phyloP scores from a whole-genome alignment of 495 filamentous ascomycete species.

The Rostrohypoxylon terebratum region DNA sequence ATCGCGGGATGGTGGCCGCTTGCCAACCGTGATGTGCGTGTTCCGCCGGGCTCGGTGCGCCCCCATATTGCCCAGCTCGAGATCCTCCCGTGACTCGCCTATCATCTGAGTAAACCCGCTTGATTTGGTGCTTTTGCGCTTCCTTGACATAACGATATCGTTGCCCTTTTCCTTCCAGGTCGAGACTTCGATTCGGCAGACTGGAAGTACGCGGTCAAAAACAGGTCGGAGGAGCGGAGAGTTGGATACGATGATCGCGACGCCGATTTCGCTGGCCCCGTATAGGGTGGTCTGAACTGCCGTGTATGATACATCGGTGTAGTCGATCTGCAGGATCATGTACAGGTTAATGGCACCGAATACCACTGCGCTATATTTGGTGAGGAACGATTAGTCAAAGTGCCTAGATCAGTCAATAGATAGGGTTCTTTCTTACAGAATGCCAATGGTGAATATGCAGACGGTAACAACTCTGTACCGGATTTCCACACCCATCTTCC shows the following conservation, averaged over 20 bases:
- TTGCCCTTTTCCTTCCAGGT: conserved; percentile 18
- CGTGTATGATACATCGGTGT: conserved; percentile 31
- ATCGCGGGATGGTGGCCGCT: conserved; percentile 23
- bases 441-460: conserved; percentile 52
- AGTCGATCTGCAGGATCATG: conserved; percentile 21
- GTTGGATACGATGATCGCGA: conserved; percentile 42
- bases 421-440: conserved; percentile 48
- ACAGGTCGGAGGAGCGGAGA: conserved; percentile 37
- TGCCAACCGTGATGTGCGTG: conserved; percentile 35
- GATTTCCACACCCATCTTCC: conserved; percentile 48
- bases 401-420: not conserved
- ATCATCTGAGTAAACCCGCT: conserved; percentile 42
- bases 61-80: conserved; percentile 42
- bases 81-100: conserved; percentile 30
- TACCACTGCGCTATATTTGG: conserved; percentile 24
- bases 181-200: not conserved
- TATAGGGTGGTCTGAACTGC: conserved; percentile 25
- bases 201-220: conserved; percentile 26
- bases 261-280: conserved; percentile 32
- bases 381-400: conserved; percentile 15
- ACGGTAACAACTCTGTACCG: conserved; percentile 49
- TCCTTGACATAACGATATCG: conserved; percentile 22
- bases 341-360: conserved; percentile 34
- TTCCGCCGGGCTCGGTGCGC: conserved; percentile 37
- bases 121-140: conserved; percentile 37